Conservation (phyloP, 257 asterid species). For the Solanum appendiculatum region DNA sequence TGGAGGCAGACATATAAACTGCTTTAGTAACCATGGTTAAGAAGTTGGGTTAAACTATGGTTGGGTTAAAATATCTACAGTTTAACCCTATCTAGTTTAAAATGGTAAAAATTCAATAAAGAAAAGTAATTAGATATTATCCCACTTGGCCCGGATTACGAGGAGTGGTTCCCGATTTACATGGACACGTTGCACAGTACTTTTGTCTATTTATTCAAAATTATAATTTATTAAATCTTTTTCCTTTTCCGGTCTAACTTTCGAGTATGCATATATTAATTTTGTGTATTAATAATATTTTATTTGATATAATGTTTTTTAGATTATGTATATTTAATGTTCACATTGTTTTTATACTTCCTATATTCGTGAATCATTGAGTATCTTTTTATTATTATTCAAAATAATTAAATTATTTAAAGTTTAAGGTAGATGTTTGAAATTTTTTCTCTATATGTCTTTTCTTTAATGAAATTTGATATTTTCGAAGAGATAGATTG, state of each 20-base stretch:
- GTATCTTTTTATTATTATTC: no score
- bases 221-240: neutral
- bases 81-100: neutral
- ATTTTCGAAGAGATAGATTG: no score
- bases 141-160: constrained; percentile 4
- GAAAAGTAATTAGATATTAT: neutral
- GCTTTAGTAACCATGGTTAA: constrained; percentile 34
- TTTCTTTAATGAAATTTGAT: no score
- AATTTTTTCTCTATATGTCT: no score
- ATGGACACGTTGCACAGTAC: constrained; percentile 10
- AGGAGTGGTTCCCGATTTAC: constrained; percentile 4
- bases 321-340: no score
- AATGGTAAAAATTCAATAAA: neutral
- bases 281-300: no score
- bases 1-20: constrained; percentile 29
- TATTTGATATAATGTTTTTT: no score
- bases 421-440: no score
- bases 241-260: neutral
- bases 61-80: constrained; percentile 26
- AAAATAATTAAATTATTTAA: no score
- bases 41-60: constrained; percentile 13
- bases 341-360: no score
- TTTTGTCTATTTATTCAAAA: neutral
- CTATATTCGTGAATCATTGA: no score
- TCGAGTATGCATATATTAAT: no score